phyloP scores from a whole-genome alignment of 2,329 filamentous ascomycete species.

The Tolypocladium sp. region DNA sequence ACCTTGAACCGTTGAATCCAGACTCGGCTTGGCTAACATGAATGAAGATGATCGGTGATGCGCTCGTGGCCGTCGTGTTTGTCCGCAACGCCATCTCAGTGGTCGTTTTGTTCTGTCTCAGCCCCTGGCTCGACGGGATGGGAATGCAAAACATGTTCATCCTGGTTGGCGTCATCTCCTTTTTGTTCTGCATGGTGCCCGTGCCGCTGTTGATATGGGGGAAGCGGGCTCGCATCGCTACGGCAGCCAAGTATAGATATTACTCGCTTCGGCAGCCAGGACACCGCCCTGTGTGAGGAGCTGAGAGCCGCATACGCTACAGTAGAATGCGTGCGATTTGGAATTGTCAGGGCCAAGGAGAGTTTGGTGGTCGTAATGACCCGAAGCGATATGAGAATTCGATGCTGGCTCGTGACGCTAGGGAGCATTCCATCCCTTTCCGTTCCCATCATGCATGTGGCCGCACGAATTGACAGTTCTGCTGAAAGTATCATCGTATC shows the following conservation, averaged over 20 bases:
- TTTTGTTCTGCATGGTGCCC: slow-evolving; percentile 8
- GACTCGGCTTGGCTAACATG: background rate
- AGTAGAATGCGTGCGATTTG: background rate
- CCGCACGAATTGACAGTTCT: background rate
- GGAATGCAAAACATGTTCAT: slow-evolving; percentile 11
- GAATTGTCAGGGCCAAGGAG: background rate
- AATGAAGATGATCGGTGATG: slow-evolving; percentile 10
- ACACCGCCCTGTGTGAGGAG: background rate
- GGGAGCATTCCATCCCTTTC: background rate
- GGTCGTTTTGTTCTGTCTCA: slow-evolving; percentile 9
- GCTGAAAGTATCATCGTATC: background rate
- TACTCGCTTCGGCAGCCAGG: slow-evolving; percentile 1
- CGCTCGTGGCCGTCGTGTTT: slow-evolving; percentile 12
- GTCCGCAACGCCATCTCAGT: slow-evolving; percentile 13
- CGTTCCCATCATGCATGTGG: background rate
- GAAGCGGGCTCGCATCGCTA: slow-evolving; percentile 5
- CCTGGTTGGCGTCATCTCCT: slow-evolving; percentile 2
- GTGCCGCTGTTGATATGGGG: slow-evolving; percentile 12
- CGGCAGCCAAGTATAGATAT: slow-evolving; percentile 1
- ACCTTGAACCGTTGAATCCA: too few relatives aligned
- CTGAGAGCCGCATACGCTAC: background rate
- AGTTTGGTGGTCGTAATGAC: background rate
- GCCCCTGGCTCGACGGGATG: slow-evolving; percentile 12
- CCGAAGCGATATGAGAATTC: background rate
- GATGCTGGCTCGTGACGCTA: background rate